phyloP scores from a whole-genome alignment of 208 protist species.

The Wallacemonas sp. region DNA sequence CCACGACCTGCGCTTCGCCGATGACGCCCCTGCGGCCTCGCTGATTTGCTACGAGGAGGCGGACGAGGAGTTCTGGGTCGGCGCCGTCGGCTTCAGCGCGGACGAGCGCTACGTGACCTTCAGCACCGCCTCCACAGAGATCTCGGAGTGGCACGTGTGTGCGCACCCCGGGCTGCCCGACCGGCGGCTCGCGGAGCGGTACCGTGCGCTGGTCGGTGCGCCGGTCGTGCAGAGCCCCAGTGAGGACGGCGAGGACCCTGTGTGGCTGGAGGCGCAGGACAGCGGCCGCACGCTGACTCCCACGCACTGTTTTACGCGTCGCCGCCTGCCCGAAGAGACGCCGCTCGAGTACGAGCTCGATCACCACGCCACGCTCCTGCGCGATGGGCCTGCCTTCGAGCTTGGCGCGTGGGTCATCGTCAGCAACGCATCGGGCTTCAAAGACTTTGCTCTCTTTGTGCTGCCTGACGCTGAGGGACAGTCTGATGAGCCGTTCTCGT shows the following conservation, averaged over 20 bases:
- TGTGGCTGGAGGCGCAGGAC: slow-evolving; percentile 16
- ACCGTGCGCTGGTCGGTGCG: background rate
- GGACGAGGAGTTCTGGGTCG: slow-evolving; percentile 66
- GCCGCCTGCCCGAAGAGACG: too few species aligned
- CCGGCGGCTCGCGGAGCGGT: background rate
- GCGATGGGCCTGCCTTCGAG: background rate
- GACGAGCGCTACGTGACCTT: slow-evolving; percentile 59
- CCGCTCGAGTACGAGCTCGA: slow-evolving; percentile 58
- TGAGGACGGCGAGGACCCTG: background rate
- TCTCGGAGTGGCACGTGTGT: slow-evolving; percentile 52
- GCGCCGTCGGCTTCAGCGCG: slow-evolving; percentile 42
- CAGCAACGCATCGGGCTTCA: slow-evolving; percentile 25
- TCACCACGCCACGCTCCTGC: slow-evolving; percentile 56
- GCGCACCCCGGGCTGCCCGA: slow-evolving; percentile 4
- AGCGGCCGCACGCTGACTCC: background rate
- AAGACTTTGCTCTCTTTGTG: slow-evolving; percentile 52
- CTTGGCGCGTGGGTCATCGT: slow-evolving; percentile 59
- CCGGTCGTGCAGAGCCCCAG: background rate
- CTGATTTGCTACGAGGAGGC: slow-evolving; percentile 64
- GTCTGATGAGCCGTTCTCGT: background rate
- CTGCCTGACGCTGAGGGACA: slow-evolving; percentile 34
- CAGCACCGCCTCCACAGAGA: slow-evolving; percentile 41
- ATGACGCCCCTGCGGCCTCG: slow-evolving; percentile 20
- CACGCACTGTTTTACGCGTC: slow-evolving; percentile 12
- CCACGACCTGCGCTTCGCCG: slow-evolving; percentile 48